Base-by-base conservation (phyloP, 305 asterid species). In the Fraxinus ornus region DNA sequence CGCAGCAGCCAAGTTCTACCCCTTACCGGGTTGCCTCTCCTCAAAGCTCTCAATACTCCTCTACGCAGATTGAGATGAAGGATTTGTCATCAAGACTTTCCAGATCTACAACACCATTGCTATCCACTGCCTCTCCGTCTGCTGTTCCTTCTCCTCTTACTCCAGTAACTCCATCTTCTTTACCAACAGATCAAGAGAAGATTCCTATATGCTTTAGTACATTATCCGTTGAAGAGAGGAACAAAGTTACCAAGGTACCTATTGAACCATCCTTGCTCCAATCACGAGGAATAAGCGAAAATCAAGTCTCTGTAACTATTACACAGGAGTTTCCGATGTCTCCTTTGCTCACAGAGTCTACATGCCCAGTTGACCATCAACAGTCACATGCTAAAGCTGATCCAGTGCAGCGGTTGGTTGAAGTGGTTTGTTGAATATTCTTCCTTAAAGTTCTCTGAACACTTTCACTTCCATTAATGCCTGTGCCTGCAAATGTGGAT, bases 151-250 rank as follows among this genome's bases (percentile, higher is more conserved):
- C 90, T 81, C 91, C 90, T 55, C 47, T 81, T 81, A 82, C 90
- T 71, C 92, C 90, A 39, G 76, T 86, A 75, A 89, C 89, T 74
- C 87, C 90, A 76, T 88, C 88, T 28, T 88, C 91, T 33, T 35
- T 47, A 36, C 88, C 86, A 24, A 79, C 66, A 68, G 89, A 87
- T 86, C 79, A 64, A 41, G 83, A 52, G 9, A 86, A 78, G 79
- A 81, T 85, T 83, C 89, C 76, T 33, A 64, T 75, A 35, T n/a
- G 77, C 52, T 39, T 68, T 28, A 55, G 55, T 62, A 24, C 90
- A 8, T 62, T 83, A 75, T 62, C 75, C 62, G n/a, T 83, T 12
- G 89, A 86, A 35, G 88, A 87, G 75, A 72, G 76, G 47, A 79
- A 75, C 83, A 86, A 76, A 81, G 26, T 81, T 12, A 55, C 80